These are phyloP conservation scores for Phytomonas serpens DNA, from an alignment of 208 protist species.

Conservation along the genomic window DNA sequence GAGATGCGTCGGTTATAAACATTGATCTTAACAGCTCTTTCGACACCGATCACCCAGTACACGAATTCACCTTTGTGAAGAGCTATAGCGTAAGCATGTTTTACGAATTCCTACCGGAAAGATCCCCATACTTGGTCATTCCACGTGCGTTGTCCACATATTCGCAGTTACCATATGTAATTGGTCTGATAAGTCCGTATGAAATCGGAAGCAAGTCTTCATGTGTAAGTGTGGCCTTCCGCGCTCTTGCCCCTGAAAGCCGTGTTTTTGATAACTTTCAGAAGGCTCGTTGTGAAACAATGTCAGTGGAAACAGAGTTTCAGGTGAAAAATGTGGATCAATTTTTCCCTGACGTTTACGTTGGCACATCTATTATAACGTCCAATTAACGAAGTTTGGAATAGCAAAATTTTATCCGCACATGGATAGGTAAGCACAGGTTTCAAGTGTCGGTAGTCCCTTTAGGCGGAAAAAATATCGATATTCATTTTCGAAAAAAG, in stretches of 20 bases:
- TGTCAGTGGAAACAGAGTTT: constrained; percentile 63
- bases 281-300: constrained; percentile 46
- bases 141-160: constrained; percentile 52
- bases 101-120: constrained; percentile 62
- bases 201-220: constrained; percentile 52
- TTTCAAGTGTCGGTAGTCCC: constrained; percentile 7
- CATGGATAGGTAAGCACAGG: background rate
- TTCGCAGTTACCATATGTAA: constrained; percentile 42
- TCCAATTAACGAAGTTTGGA: constrained; percentile 25
- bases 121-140: constrained; percentile 75
- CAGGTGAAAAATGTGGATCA: constrained; percentile 50
- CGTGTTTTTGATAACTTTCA: constrained; percentile 68
- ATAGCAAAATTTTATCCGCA: background rate
- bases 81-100: constrained; percentile 68
- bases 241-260: constrained; percentile 45
- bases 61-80: constrained; percentile 68
- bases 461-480: background rate
- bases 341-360: constrained; percentile 82
- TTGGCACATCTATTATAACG: constrained; percentile 60
- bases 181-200: constrained; percentile 43
- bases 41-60: constrained; percentile 64
- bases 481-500: background rate
- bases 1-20: constrained; percentile 29
- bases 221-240: constrained; percentile 47
- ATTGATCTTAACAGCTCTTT: constrained; percentile 71